These are phyloP conservation scores for Diaporthe helianthi DNA, from an alignment of 2,329 filamentous ascomycete species.

Conservation along the genomic window DNA sequence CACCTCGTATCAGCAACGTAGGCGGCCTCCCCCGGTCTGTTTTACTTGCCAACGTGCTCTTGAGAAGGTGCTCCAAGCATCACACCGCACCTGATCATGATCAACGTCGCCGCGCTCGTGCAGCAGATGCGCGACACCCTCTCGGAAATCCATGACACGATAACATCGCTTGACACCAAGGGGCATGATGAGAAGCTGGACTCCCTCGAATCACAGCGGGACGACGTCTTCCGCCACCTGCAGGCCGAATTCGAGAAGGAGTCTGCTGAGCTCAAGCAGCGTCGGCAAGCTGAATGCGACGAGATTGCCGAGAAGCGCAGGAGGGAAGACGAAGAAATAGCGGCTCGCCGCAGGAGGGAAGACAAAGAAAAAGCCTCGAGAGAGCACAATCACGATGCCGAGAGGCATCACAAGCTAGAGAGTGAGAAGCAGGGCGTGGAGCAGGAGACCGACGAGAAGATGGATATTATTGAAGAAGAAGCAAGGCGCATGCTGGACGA, in stretches of 20 bases:
- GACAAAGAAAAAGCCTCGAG: conserved; percentile 45
- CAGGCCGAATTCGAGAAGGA: conserved; percentile 44
- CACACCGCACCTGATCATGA: conserved; percentile 34
- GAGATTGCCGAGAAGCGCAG: conserved; percentile 46
- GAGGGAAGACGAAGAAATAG: conserved; percentile 51
- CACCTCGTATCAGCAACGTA: background rate
- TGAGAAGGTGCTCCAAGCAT: conserved; percentile 1
- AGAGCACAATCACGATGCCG: conserved; percentile 43
- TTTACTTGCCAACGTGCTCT: conserved; percentile 2
- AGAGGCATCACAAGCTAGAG: conserved; percentile 42
- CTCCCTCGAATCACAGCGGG: conserved; percentile 48
- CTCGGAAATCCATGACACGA: conserved; percentile 47
- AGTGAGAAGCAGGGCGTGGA: conserved; percentile 43
- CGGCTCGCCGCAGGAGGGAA: conserved; percentile 45
- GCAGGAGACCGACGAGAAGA: conserved; percentile 46
- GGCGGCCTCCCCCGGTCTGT: background rate
- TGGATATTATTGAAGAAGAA: conserved; percentile 45
- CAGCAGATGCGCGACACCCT: conserved; percentile 53
- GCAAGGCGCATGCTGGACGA: conserved; percentile 41
- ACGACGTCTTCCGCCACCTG: conserved; percentile 44
- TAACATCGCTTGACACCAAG: conserved; percentile 44
- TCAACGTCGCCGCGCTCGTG: conserved; percentile 48
- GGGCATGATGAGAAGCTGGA: conserved; percentile 48
- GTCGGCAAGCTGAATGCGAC: conserved; percentile 42
- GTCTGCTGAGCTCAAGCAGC: conserved; percentile 40